These are phyloP conservation scores for Dorcoceras hygrometricum DNA, from an alignment of 257 asterid species.

Conservation along the genomic window DNA sequence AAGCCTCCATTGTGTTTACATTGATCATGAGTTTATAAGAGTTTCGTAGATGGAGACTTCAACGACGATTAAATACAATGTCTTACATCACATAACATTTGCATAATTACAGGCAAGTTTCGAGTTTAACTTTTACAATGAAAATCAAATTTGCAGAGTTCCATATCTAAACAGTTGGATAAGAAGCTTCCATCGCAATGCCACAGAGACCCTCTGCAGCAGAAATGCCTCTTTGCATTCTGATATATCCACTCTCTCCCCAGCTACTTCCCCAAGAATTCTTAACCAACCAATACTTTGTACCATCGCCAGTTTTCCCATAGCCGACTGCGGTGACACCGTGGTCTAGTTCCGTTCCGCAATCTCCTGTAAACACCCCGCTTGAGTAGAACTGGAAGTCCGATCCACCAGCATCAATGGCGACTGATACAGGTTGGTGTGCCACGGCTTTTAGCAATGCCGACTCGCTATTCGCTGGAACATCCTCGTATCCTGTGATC, in stretches of 20 bases:
- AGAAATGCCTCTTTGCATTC: constrained; percentile 33
- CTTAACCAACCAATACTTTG: constrained; percentile 38
- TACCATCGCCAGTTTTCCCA: constrained; percentile 27
- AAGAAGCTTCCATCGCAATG: background rate
- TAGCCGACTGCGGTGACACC: constrained; percentile 44
- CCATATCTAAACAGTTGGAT: background rate
- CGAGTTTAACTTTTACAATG: too few species aligned
- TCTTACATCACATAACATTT: too few species aligned
- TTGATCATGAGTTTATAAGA: too few species aligned
- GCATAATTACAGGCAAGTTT: too few species aligned
- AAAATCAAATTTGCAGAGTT: too few species aligned
- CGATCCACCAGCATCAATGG: constrained; percentile 33
- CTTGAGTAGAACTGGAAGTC: constrained; percentile 35
- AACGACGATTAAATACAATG: too few species aligned
- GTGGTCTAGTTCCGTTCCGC: constrained; percentile 39
- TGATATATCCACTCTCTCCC: constrained; percentile 42
- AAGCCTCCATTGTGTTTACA: background rate
- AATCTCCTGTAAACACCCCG: constrained; percentile 37
- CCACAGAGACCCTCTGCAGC: constrained; percentile 22
- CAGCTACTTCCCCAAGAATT: constrained; percentile 43
- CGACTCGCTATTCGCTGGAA: constrained; percentile 31
- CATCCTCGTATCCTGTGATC: constrained; percentile 33
- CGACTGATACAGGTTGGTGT: constrained; percentile 31
- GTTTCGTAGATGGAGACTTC: too few species aligned
- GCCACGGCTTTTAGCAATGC: constrained; percentile 32